Base-by-base conservation (phyloP, 2,329 filamentous ascomycete genomes). In the Ambrosiella cleistominuta region DNA sequence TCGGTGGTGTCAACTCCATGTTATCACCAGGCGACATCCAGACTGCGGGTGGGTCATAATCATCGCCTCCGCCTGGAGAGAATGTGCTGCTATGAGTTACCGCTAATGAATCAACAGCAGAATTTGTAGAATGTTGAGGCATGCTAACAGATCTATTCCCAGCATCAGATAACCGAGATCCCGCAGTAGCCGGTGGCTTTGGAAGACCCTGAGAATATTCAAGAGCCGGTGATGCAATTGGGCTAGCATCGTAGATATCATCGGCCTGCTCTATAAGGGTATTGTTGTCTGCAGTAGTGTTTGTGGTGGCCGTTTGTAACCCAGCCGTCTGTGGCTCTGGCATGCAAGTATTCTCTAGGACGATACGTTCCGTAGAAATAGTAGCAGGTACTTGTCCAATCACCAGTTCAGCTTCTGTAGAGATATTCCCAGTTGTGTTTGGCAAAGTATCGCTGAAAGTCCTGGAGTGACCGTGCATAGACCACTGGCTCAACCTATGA, bases 11-110 rank as follows among this genome's bases (percentile, higher is more conserved):
- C 51, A 17, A 39, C n/a, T 54, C 36, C 13, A 15, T 38, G 50
- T 38, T 37, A 54, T 38, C 38, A 13, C 53, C 53, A 36, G 54
- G 54, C 7, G 57, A 36, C 45, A 59, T 56, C 57, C 57, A 59
- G 27, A 56, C 47, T 35, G 57, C 57, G 17, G 58, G 58, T 6
- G 58, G 58, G 19, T 60, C 58, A 54, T 60, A 60, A 19, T 60
- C 57, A 38, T 59, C 58, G 15, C 38, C 35, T 12, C 42, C 39
- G 40, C 58, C 58, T 8, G 58, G 58, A 7, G 58, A 60, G 39
- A 60, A 60, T 13, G 58, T 60, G 55, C 55, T 57, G 40, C 54
- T 53, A 38, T 53, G 13, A 15, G 44, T 17, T 8, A 47, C 44
- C 11, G n/a, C n/a, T 15, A 11, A 47, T 17, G 9, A 47, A n/a